A percentile compares a stretch with the other conserved stretches of the same genome.
Conservation (phyloP, 805 yeast species). For the Wickerhamiella sergipiensis region DNA sequence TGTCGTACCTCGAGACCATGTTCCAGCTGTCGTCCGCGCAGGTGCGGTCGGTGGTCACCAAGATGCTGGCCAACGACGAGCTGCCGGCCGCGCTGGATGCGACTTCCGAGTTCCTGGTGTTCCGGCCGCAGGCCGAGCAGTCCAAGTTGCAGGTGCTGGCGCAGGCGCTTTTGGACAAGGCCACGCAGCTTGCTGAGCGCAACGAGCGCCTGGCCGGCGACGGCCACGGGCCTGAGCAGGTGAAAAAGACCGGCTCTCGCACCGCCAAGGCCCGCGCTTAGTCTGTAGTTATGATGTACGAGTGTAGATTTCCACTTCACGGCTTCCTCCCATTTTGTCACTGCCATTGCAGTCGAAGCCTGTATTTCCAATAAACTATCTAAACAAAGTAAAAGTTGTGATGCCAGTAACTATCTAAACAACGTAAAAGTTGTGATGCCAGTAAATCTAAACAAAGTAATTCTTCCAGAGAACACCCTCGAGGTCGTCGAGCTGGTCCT, state of each 20-base stretch:
- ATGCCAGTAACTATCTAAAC: no score
- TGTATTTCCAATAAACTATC: no score
- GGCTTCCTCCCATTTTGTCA: no score
- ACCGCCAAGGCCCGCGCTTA: background rate
- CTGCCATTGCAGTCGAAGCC: no score
- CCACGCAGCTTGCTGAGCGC: conserved; percentile 62
- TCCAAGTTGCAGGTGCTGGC: conserved; percentile 82
- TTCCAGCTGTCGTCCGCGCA: conserved; percentile 48
- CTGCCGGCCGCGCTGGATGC: conserved; percentile 64
- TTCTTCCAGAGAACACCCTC: conserved; percentile 93
- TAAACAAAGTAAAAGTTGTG: no score
- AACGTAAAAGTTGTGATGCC: no score
- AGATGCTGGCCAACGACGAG: conserved; percentile 69
- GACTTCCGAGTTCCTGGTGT: conserved; percentile 45
- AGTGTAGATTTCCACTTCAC: background rate
- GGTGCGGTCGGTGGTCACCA: conserved; percentile 51
- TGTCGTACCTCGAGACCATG: conserved; percentile 45
- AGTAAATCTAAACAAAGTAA: conserved; percentile 73
- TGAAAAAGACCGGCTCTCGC: background rate
- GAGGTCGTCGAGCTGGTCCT: conserved; percentile 71
- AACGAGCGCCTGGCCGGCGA: conserved; percentile 74
- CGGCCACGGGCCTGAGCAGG: conserved; percentile 38
- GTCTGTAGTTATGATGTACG: background rate
- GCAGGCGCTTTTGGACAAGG: conserved; percentile 68
- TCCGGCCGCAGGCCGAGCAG: conserved; percentile 65